Evolutionary conservation across 148 eudicot genomes (phyloP).

Genomic region (Beta vulgaris): DNA sequence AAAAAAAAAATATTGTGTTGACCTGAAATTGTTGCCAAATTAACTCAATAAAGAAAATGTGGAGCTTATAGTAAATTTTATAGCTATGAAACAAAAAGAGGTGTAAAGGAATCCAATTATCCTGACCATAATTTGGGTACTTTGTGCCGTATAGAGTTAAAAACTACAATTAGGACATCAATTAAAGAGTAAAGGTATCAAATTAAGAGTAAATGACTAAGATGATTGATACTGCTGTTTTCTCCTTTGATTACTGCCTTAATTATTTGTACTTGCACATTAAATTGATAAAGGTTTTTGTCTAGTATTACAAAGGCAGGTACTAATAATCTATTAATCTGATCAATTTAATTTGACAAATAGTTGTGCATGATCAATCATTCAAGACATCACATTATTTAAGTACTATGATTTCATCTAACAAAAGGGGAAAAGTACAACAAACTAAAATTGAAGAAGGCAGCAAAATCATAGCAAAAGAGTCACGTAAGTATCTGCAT

Average conservation of each 20-base stretch:
- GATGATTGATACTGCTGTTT: background rate
- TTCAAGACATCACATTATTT: background rate
- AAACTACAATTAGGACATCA: background rate
- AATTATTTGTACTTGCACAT: background rate
- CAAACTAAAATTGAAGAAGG: background rate
- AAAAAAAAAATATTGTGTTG: no score
- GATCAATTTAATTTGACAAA: slow-evolving; percentile 8
- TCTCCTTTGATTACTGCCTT: background rate
- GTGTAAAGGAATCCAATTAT: no score
- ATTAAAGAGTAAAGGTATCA: background rate
- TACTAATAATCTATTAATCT: slow-evolving; percentile 19
- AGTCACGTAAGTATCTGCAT: background rate
- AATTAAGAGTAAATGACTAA: background rate
- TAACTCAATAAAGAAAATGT: no score
- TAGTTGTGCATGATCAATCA: background rate
- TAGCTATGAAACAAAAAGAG: no score
- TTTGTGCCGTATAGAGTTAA: background rate
- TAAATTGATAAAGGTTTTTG: slow-evolving; percentile 8
- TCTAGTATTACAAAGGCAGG: slow-evolving; percentile 4
- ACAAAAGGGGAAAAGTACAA: background rate
- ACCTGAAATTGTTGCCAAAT: no score
- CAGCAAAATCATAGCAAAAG: slow-evolving; percentile 15
- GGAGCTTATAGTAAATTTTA: no score
- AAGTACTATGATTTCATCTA: slow-evolving; percentile 1
- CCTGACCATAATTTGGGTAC: background rate